Percentiles rank a stretch among this genome's conserved stretches.
phyloP scores from a whole-genome alignment of 768 basidiomycete species.

The Lactifluus subvellereus region DNA sequence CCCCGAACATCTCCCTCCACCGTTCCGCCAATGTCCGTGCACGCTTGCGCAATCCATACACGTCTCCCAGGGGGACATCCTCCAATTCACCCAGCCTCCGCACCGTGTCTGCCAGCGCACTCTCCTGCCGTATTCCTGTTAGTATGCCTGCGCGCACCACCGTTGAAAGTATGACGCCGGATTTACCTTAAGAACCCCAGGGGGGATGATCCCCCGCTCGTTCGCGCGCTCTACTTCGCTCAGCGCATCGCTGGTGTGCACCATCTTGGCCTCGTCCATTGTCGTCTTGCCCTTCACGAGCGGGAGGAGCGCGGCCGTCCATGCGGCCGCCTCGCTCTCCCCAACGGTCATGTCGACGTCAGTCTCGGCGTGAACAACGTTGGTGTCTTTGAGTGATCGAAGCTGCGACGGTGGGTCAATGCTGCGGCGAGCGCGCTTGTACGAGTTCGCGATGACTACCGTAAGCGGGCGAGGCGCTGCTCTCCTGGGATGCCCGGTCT shows the following conservation, averaged over 20 bases:
- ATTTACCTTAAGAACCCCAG: conserved; percentile 12
- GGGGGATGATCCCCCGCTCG: not conserved
- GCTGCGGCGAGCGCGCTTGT: not conserved
- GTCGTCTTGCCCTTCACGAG: conserved; percentile 15
- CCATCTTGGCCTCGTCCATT: conserved; percentile 2
- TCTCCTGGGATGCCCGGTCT: not conserved
- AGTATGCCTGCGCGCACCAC: not conserved
- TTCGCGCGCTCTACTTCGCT: conserved; percentile 2
- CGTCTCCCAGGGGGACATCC: conserved; percentile 5
- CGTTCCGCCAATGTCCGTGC: conserved; percentile 13
- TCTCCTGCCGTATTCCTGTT: conserved; percentile 4
- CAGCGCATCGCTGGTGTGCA: not conserved
- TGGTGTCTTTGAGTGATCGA: not conserved
- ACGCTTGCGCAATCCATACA: conserved; percentile 3
- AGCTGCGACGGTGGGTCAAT: conserved; percentile 1
- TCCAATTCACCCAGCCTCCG: conserved; percentile 14
- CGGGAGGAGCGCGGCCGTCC: conserved; percentile 15
- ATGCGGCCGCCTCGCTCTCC: conserved; percentile 5
- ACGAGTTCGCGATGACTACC: not conserved
- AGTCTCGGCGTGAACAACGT: not conserved
- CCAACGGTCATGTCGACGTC: not conserved
- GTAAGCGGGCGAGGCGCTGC: not conserved
- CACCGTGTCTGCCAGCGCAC: conserved; percentile 15
- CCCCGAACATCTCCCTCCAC: conserved; percentile 13
- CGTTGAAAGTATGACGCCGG: not conserved